Percentiles rank a stretch among this genome's conserved stretches.
phyloP scores from a whole-genome alignment of 345 rosid species.

The Mercurialis annua region DNA sequence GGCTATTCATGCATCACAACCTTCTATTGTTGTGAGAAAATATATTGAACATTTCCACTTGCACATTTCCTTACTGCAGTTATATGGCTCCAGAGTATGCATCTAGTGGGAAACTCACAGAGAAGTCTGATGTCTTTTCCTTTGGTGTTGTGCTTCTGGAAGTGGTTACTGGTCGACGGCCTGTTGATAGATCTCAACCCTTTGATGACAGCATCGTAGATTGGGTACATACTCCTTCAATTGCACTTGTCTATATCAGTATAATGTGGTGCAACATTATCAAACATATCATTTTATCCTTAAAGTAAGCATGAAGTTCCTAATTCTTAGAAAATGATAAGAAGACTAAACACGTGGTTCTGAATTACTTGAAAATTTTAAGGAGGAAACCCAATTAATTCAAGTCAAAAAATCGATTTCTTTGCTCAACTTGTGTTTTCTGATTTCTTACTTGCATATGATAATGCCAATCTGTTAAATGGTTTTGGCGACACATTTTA shows the following conservation, averaged over 20 bases:
- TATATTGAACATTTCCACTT: neutral
- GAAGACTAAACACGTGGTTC: neutral
- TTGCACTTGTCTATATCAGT: neutral
- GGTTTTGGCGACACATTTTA: neutral
- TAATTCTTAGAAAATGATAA: neutral
- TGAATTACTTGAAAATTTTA: neutral
- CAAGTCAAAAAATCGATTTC: neutral
- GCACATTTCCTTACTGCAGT: slow-evolving; percentile 16
- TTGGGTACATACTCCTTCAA: slow-evolving; percentile 23
- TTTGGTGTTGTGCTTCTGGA: slow-evolving; percentile 35
- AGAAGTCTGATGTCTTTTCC: slow-evolving; percentile 33
- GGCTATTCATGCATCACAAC: neutral
- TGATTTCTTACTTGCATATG: neutral
- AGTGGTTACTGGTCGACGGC: slow-evolving; percentile 26
- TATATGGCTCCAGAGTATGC: slow-evolving; percentile 37
- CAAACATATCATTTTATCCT: neutral
- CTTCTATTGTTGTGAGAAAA: neutral
- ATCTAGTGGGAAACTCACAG: slow-evolving; percentile 31
- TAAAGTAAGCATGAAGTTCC: neutral
- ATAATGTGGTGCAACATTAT: neutral
- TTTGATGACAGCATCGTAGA: slow-evolving; percentile 28
- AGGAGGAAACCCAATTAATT: neutral
- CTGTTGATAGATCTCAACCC: slow-evolving; percentile 26
- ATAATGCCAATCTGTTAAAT: neutral
- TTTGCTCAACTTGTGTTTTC: neutral